Base-by-base conservation (phyloP, 495 filamentous ascomycete genomes). In the Podospora sp. region DNA sequence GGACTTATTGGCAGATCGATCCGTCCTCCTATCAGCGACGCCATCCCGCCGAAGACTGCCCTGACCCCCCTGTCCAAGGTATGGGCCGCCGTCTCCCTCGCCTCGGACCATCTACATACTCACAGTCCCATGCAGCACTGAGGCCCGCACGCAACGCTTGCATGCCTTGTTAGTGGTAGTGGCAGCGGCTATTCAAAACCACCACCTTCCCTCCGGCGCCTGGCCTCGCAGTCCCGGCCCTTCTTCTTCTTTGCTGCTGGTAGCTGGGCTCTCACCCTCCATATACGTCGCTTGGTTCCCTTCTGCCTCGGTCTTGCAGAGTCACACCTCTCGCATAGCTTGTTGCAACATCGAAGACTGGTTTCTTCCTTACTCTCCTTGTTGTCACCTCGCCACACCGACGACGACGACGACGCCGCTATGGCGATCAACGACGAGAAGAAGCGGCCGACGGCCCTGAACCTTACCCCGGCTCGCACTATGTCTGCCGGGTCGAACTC, bases 131-230 rank as follows among this genome's bases (percentile, higher is more conserved):
- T 82, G 80, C 77, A 81, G 80, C 51, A 60, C 51, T 72, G 70
- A 73, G 71, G 71, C 72, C 69, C 57, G 71, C 67, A 68, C 65
- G 59, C 62, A 20, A 25, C 27, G 25, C 20, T 62, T 69, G 68
- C 55, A 29, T 69, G 67, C 65, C 63, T 76, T 73, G 69, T 68
- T 57, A 69, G 71, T 76, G 67, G 68, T 65, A 65, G 72, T 68
- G 62, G 70, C 76, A 80, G 80, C 83, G 83, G 77, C 78, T 80
- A 79, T 81, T 83, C 82, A 86, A 85, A 87, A 84, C 80, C 80
- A 74, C 69, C 73, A 67, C 71, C 71, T 35, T 76, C 71, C 82
- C 80, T 74, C 73, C 71, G 65, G 68, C 69, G 69, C 72, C 73
- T 74, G 70, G 51, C 63, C 51, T 35, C 56, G 24, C 72, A 65